A percentile compares a stretch with the other conserved stretches of the same genome.
Conservation (phyloP, 495 filamentous ascomycete genomes). For the Evernia prunastri region DNA sequence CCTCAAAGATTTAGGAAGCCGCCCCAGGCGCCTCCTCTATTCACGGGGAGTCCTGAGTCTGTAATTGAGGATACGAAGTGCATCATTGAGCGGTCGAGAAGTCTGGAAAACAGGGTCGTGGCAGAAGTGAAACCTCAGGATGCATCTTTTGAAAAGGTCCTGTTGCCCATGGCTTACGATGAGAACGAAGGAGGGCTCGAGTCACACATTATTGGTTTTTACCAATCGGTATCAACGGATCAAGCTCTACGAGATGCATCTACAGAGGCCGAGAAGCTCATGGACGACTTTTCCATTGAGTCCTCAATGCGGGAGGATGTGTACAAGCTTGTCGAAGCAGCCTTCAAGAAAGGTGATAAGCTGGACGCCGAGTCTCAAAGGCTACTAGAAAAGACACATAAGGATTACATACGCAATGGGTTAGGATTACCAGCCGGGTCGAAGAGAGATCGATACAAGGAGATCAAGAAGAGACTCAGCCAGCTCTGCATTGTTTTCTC, state of each 20-base stretch:
- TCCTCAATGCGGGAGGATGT: conserved; percentile 62
- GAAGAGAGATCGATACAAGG: conserved; percentile 60
- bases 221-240: conserved; percentile 70
- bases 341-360: conserved; percentile 49
- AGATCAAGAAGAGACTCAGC: conserved; percentile 64
- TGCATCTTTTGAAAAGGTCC: conserved; percentile 59
- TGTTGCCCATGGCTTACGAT: conserved; percentile 59
- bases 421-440: conserved; percentile 55
- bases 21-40: conserved; percentile 77
- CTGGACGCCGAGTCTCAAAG: conserved; percentile 58
- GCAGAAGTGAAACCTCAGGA: conserved; percentile 55
- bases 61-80: conserved; percentile 70
- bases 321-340: conserved; percentile 57
- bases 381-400: conserved; percentile 62
- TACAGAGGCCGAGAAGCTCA: conserved; percentile 59
- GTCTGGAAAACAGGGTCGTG: conserved; percentile 68
- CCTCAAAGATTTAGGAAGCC: conserved; percentile 57
- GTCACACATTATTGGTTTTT: conserved; percentile 62
- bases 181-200: conserved; percentile 58
- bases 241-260: conserved; percentile 64
- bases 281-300: conserved; percentile 63
- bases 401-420: conserved; percentile 58
- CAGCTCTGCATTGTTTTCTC: conserved; percentile 60
- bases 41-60: conserved; percentile 72
- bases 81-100: conserved; percentile 61